Conservation (phyloP, 768 basidiomycete genomes). For the Auriscalpium vulgare region DNA sequence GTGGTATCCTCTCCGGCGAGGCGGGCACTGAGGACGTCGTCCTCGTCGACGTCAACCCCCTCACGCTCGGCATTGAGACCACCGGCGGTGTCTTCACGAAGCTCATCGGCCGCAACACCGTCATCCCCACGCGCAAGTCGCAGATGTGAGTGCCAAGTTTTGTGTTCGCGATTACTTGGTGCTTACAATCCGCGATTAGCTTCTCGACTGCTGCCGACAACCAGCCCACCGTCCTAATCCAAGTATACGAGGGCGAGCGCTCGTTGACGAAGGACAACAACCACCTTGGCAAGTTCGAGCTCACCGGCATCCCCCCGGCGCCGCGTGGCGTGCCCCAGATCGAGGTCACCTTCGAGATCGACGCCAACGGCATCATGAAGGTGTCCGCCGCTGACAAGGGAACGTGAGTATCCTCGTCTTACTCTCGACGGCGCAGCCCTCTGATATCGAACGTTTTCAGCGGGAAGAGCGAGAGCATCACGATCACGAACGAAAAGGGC, state of each 20-base stretch:
- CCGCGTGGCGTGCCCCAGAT: constrained; percentile 97
- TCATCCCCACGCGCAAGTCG: constrained; percentile 94
- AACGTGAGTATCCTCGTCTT: constrained; percentile 45
- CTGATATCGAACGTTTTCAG: constrained; percentile 24
- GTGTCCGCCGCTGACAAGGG: constrained; percentile 91
- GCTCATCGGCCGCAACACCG: constrained; percentile 94
- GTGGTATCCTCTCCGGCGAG: constrained; percentile 94
- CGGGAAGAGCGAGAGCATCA: constrained; percentile 83
- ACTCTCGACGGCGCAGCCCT: neutral
- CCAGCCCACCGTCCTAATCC: constrained; percentile 93
- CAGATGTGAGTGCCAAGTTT: constrained; percentile 57
- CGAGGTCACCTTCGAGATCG: constrained; percentile 94
- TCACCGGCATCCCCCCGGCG: constrained; percentile 86
- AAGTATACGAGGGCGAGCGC: constrained; percentile 97
- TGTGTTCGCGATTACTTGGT: neutral
- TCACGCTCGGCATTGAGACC: constrained; percentile 98
- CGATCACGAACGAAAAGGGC: constrained; percentile 94
- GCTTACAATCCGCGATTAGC: constrained; percentile 19
- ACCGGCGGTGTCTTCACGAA: constrained; percentile 98
- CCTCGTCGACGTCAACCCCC: constrained; percentile 92
- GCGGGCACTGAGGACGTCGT: constrained; percentile 86
- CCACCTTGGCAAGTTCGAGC: constrained; percentile 93
- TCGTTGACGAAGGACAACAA: constrained; percentile 98
- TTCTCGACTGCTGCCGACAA: constrained; percentile 85
- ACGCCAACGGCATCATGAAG: constrained; percentile 94